These are phyloP conservation scores for Pseudogymnoascus sp. DNA, from an alignment of 2,329 filamentous ascomycete genomes.

Conservation along the genomic window DNA sequence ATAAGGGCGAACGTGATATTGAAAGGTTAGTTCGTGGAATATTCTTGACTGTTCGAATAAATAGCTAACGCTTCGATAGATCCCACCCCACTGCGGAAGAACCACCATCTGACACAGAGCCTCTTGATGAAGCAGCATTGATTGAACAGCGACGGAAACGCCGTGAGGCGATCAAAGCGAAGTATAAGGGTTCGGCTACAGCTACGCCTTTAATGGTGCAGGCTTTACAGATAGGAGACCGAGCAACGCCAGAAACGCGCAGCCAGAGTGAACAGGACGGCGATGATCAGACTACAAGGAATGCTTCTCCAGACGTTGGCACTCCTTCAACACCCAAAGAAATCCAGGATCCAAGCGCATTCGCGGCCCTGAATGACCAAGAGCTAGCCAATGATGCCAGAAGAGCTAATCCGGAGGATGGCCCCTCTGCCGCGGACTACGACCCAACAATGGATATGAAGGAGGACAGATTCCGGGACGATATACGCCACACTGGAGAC, in stretches of 20 bases:
- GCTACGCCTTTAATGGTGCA: slow-evolving; percentile 69
- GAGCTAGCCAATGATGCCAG: slow-evolving; percentile 54
- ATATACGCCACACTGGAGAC: slow-evolving; percentile 54
- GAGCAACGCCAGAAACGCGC: slow-evolving; percentile 28
- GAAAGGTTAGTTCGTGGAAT: slow-evolving; percentile 16
- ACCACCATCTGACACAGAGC: slow-evolving; percentile 43
- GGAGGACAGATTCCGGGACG: slow-evolving; percentile 69
- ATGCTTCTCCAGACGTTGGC: slow-evolving; percentile 30
- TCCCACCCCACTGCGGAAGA: slow-evolving; percentile 37
- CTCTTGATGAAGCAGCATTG: slow-evolving; percentile 73
- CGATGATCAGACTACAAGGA: slow-evolving; percentile 22
- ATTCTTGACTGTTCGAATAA: slow-evolving; percentile 1
- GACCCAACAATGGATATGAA: slow-evolving; percentile 84
- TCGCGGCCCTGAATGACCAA: slow-evolving; percentile 61
- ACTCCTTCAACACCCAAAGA: slow-evolving; percentile 32
- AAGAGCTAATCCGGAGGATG: slow-evolving; percentile 50
- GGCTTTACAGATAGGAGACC: slow-evolving; percentile 36
- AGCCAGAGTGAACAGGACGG: slow-evolving; percentile 20
- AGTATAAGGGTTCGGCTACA: slow-evolving; percentile 64
- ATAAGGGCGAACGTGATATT: slow-evolving; percentile 14
- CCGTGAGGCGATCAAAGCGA: slow-evolving; percentile 78
- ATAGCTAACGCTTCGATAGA: slow-evolving; percentile 15
- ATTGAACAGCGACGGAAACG: slow-evolving; percentile 80
- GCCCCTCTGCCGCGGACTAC: slow-evolving; percentile 87
- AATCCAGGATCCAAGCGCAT: slow-evolving; percentile 32